These are phyloP conservation scores for Dissophora ornata DNA, from an alignment of 192 early-diverging fungal genomes.

Conservation along the genomic window DNA sequence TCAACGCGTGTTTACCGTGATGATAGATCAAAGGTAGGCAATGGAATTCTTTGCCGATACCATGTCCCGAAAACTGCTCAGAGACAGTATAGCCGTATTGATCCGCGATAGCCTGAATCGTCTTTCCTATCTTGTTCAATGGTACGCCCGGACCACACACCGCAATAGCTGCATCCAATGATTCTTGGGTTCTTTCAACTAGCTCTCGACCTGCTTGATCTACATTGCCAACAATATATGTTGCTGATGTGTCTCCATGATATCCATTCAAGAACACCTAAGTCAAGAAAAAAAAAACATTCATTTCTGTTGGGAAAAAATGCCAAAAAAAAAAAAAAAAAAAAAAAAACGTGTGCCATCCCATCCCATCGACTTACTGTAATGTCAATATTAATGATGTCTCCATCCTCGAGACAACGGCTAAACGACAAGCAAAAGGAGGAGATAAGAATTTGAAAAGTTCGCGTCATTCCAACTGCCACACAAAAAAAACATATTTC, in stretches of 20 bases:
- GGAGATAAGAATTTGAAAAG: not conserved
- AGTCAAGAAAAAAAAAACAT: conserved; percentile 53
- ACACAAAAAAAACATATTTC: not conserved
- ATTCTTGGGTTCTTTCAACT: conserved; percentile 83
- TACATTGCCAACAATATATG: conserved; percentile 92
- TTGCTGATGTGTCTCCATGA: conserved; percentile 95
- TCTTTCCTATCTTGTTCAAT: conserved; percentile 72
- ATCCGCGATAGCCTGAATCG: conserved; percentile 66
- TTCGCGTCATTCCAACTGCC: too few species aligned
- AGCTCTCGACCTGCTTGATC: conserved; percentile 79
- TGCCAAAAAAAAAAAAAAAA: conserved; percentile 67
- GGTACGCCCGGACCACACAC: conserved; percentile 81
- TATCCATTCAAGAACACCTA: conserved; percentile 90
- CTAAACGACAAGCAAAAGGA: conserved; percentile 80
- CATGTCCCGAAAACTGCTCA: conserved; percentile 86
- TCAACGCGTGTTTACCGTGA: conserved; percentile 67
- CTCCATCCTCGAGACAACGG: conserved; percentile 92
- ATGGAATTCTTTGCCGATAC: conserved; percentile 88
- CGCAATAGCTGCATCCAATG: conserved; percentile 90
- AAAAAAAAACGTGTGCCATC: conserved; percentile 58
- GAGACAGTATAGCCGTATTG: conserved; percentile 71
- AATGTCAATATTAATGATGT: conserved; percentile 97
- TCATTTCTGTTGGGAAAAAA: not conserved
- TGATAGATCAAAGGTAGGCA: conserved; percentile 85
- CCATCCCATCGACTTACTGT: conserved; percentile 46